A percentile compares a stretch with the other conserved stretches of the same genome.
Evolutionary conservation across 1,284 basidiomycete genomes (phyloP).

Genomic region (Jaminaea rosea): DNA sequence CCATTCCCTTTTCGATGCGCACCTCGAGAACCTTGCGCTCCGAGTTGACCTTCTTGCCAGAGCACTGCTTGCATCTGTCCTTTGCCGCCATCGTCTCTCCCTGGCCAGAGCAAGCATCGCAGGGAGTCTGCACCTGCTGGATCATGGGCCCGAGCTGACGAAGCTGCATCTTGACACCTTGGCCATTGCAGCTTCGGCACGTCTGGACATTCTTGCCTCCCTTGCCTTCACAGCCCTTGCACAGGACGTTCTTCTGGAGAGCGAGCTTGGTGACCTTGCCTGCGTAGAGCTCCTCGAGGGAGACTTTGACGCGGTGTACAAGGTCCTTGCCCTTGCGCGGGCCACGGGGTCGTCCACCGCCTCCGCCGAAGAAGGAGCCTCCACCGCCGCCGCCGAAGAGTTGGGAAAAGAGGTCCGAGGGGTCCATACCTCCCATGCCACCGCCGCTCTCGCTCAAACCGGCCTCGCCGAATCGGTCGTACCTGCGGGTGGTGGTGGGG

Average conservation of each 20-base stretch:
- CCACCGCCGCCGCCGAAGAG: conserved; percentile 68
- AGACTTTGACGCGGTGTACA: conserved; percentile 88
- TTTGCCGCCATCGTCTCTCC: conserved; percentile 91
- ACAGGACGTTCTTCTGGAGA: conserved; percentile 89
- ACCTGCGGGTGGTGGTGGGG: conserved; percentile 52
- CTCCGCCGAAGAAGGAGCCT: conserved; percentile 56
- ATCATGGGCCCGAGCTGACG: conserved; percentile 99
- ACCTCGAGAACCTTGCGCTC: conserved; percentile 99
- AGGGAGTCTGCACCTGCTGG: conserved; percentile 93
- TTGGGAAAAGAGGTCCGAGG: conserved; percentile 94
- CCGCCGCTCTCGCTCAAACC: conserved; percentile 62
- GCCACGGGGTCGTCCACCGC: conserved; percentile 59
- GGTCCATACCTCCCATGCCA: conserved; percentile 83
- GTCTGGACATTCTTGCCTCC: conserved; percentile 89
- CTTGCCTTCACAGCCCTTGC: conserved; percentile 84
- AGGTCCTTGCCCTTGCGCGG: conserved; percentile 97
- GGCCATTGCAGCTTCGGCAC: conserved; percentile 74
- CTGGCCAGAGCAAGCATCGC: conserved; percentile 80
- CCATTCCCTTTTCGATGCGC: conserved; percentile 99
- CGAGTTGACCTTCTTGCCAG: conserved; percentile 86
- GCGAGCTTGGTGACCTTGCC: conserved; percentile 98
- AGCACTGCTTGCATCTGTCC: conserved; percentile 86
- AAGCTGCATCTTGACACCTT: conserved; percentile 81
- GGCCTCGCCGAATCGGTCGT: conserved; percentile 88
- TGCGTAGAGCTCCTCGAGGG: conserved; percentile 94